These are phyloP conservation scores for Hyaloraphidium curvatum DNA, from an alignment of 192 early-diverging fungal genomes.

Conservation along the genomic window DNA sequence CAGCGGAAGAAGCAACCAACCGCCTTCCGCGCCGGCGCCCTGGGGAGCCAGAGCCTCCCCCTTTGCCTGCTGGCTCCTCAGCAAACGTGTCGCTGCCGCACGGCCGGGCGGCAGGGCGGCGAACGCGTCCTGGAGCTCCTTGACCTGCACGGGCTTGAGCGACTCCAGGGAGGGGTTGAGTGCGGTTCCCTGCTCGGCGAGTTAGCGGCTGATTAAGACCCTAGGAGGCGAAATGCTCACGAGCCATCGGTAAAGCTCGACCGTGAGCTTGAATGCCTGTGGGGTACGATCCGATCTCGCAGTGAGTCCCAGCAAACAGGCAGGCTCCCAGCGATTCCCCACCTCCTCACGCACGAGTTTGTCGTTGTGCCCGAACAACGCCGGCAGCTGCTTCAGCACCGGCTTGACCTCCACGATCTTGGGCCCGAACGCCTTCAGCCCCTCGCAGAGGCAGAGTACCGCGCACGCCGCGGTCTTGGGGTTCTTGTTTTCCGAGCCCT, in stretches of 20 bases:
- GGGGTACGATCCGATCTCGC: neutral
- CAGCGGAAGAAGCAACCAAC: neutral
- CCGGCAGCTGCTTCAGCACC: slow-evolving; percentile 63
- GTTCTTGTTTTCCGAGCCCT: slow-evolving; percentile 61
- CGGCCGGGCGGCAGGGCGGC: slow-evolving; percentile 39
- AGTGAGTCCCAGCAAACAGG: slow-evolving; percentile 6
- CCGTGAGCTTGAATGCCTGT: slow-evolving; percentile 37
- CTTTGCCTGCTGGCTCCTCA: slow-evolving; percentile 59
- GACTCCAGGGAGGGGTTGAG: slow-evolving; percentile 58
- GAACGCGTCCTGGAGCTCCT: slow-evolving; percentile 79
- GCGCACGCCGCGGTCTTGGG: slow-evolving; percentile 75
- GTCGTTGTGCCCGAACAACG: slow-evolving; percentile 86
- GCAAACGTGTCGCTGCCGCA: slow-evolving; percentile 37
- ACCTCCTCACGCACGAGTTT: slow-evolving; percentile 81
- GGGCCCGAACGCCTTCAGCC: slow-evolving; percentile 54
- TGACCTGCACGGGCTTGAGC: slow-evolving; percentile 82
- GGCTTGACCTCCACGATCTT: slow-evolving; percentile 65
- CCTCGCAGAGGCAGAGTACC: slow-evolving; percentile 35
- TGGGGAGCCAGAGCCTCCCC: slow-evolving; percentile 12
- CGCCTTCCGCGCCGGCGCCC: neutral
- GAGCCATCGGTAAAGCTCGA: slow-evolving; percentile 90
- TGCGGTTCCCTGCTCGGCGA: slow-evolving; percentile 31
- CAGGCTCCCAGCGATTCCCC: slow-evolving; percentile 4
- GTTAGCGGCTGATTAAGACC: neutral
- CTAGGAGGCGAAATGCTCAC: neutral